Conservation (phyloP, 2,329 filamentous ascomycete genomes). For the Verticillium albo-atrum region DNA sequence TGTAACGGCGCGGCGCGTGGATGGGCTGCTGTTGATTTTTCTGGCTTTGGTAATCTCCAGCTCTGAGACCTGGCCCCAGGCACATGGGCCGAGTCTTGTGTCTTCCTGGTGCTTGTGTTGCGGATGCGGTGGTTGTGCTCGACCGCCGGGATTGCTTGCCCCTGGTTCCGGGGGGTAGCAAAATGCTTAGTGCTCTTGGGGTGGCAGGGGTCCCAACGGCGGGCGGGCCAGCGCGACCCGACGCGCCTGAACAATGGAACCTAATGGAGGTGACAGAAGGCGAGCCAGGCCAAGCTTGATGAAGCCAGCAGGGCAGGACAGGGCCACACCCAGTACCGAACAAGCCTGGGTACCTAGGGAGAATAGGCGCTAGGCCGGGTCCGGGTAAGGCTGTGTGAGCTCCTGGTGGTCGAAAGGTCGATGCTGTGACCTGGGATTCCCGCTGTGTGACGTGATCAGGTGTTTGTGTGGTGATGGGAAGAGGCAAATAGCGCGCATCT, state of each 20-base stretch:
- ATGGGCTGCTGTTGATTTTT: neutral
- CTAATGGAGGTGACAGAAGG: neutral
- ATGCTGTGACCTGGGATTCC: neutral
- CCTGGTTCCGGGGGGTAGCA: neutral
- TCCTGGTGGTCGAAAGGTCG: neutral
- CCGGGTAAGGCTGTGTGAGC: neutral
- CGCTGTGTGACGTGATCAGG: neutral
- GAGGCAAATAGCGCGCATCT: neutral
- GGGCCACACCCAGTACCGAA: neutral
- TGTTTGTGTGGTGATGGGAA: neutral
- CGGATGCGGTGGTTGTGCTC: neutral
- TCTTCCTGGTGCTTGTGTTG: neutral
- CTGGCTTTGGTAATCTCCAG: neutral
- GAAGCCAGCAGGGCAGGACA: too few relatives aligned
- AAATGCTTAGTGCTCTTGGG: neutral
- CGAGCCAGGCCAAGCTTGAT: neutral
- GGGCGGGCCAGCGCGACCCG: neutral
- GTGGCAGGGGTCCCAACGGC: neutral
- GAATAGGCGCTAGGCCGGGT: neutral
- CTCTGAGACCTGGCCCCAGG: neutral
- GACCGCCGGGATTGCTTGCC: neutral
- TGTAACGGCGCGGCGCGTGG: neutral
- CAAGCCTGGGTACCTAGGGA: too few relatives aligned
- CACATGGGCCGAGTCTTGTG: neutral
- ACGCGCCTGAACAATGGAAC: neutral